Percentiles rank a stretch among this genome's conserved stretches.
Evolutionary conservation across 805 yeast genomes (phyloP).

Genomic region (Yamadazyma tumulicola): DNA sequence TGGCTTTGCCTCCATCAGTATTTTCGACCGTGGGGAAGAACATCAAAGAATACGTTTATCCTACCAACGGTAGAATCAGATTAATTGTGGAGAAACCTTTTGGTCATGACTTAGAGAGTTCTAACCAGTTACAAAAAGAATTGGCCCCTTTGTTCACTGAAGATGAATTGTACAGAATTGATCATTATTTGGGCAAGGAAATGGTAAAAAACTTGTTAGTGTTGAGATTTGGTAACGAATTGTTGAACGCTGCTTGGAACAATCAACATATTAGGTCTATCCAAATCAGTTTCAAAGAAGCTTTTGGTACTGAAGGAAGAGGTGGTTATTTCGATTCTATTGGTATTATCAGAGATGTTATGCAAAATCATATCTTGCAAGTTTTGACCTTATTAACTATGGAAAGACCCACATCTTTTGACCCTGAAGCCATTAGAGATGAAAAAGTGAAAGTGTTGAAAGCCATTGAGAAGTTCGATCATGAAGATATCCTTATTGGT

Average conservation of each 20-base stretch:
- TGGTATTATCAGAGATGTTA: constrained; percentile 96
- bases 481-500: constrained; percentile 71
- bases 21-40: constrained; percentile 76
- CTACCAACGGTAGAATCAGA: constrained; percentile 63
- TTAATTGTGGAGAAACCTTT: constrained; percentile 95
- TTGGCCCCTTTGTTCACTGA: constrained; percentile 86
- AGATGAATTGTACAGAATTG: constrained; percentile 91
- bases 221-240: constrained; percentile 85
- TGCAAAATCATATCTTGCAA: constrained; percentile 96
- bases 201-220: constrained; percentile 92
- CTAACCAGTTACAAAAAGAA: constrained; percentile 70
- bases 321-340: constrained; percentile 96
- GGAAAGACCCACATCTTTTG: constrained; percentile 92
- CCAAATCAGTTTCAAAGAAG: constrained; percentile 92
- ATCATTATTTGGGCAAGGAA: constrained; percentile 96
- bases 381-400: constrained; percentile 86
- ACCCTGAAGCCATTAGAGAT: constrained; percentile 91
- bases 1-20: constrained; percentile 93
- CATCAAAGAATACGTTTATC: constrained; percentile 66
- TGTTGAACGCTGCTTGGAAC: constrained; percentile 88
- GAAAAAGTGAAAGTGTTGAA: constrained; percentile 92
- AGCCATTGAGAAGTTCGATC: constrained; percentile 67
- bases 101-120: constrained; percentile 83
- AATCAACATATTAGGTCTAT: constrained; percentile 71
- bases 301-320: constrained; percentile 98